These are phyloP conservation scores for Boletus edulis DNA, from an alignment of 768 basidiomycete species.

Conservation along the genomic window DNA sequence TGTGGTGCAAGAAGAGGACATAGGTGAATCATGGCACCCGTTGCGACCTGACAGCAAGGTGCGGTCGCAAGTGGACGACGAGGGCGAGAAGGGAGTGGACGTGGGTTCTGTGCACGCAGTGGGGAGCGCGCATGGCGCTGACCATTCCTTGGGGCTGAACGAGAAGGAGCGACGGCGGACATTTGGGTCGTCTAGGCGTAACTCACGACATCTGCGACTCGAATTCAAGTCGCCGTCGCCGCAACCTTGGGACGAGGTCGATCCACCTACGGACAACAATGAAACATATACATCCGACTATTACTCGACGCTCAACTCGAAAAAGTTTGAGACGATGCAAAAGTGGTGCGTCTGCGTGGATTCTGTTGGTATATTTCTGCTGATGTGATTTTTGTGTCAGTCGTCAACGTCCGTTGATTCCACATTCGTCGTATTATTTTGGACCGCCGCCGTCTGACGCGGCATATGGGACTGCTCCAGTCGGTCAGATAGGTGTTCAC, in stretches of 20 bases:
- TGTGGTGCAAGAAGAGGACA: slow-evolving; percentile 22
- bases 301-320: slow-evolving; percentile 43
- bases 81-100: slow-evolving; percentile 12
- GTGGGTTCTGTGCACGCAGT: slow-evolving; percentile 6
- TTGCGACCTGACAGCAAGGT: slow-evolving; percentile 12
- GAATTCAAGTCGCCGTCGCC: slow-evolving; percentile 53
- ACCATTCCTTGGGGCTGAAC: slow-evolving; percentile 12
- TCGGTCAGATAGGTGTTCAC: slow-evolving; percentile 85
- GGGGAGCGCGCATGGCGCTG: slow-evolving; percentile 11
- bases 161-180: slow-evolving; percentile 29
- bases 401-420: slow-evolving; percentile 49
- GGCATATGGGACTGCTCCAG: slow-evolving; percentile 76
- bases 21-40: slow-evolving; percentile 29
- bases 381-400: slow-evolving; percentile 27
- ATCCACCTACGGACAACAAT: slow-evolving; percentile 46
- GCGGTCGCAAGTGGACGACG: slow-evolving; percentile 1
- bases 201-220: slow-evolving; percentile 46
- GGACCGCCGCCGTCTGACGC: slow-evolving; percentile 75
- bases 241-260: slow-evolving; percentile 64
- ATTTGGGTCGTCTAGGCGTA: slow-evolving; percentile 21
- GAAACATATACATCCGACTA: slow-evolving; percentile 29
- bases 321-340: slow-evolving; percentile 44
- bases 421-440: slow-evolving; percentile 82
- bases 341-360: slow-evolving; percentile 36
- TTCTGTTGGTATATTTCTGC: background rate